Base-by-base conservation (phyloP, 2,329 filamentous ascomycete genomes). In the Aureobasidium sp. region DNA sequence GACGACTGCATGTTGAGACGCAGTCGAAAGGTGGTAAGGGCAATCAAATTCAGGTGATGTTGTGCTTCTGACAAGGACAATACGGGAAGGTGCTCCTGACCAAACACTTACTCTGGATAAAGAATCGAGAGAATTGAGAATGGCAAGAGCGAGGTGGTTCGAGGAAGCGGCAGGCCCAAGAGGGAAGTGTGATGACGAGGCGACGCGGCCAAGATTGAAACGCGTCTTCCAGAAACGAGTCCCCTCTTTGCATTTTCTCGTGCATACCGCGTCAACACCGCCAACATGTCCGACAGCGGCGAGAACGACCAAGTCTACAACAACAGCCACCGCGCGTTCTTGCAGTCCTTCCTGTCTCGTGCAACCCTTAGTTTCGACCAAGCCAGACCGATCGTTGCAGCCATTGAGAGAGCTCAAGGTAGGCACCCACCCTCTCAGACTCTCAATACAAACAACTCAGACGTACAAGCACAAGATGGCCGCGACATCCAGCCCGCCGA, bases 281-380 rank as follows among this genome's bases (percentile, higher is more conserved):
- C 37, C 31, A 49, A 15, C 21, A 58, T 58, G 55, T 58, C 55
- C 10, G 27, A 58, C 45, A 31, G 40, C 27, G 33, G 17, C 55
- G 58, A 54, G 9, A 15, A 27, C 13, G 47, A 60, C 21, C 25
- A 33, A 9, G 60, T 67, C 61, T 86, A 85, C 68, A 75, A 80
- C 67, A 78, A 95, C 70, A 81, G 80, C 63, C 89, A 96, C 71
- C 87, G 90, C 61, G 92, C 93, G 9, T 96, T 99, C 69, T 79
- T 97, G 0, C 94, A 99, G 74, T 89, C 89, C 51, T 85, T 99
- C 66, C 80, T 96, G 73, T 84, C 89, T 3, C 85, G 86, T 53
- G 88, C 89, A 23, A 84, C 85, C 46, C 79, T 97, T 72, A 95
- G 89, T 0, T 84, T 88, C 64, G 79, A 84, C 57, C 84, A 95